Percentiles rank a stretch among this genome's conserved stretches.
These are phyloP conservation scores for Triticum timopheevii DNA, from an alignment of 176 grass and related monocot genomes.

Conservation along the genomic window DNA sequence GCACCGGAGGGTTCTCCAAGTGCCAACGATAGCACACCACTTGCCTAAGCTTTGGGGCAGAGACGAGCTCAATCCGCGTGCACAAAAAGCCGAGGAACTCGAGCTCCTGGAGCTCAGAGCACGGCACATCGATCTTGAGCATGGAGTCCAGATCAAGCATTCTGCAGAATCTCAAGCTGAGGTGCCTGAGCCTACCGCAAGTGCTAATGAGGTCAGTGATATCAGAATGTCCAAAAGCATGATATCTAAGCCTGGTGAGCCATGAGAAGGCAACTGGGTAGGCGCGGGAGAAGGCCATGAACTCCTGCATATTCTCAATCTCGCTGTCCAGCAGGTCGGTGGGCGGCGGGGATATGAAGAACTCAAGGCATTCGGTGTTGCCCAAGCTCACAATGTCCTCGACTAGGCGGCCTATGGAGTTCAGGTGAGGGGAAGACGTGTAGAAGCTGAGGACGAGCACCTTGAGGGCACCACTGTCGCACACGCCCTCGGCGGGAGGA, in stretches of 20 bases:
- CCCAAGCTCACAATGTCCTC: not conserved
- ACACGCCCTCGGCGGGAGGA: not conserved
- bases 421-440: not conserved
- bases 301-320: not conserved
- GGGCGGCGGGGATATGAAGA: fast-evolving
- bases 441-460: not conserved
- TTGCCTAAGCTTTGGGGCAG: not conserved
- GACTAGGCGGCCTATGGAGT: not conserved
- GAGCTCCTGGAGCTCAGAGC: too few species aligned
- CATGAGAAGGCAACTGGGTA: not conserved
- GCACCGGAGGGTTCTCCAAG: not conserved
- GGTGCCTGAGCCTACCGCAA: too few species aligned
- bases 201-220: too few species aligned
- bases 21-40: fast-evolving
- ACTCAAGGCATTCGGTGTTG: not conserved
- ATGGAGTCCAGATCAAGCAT: too few species aligned
- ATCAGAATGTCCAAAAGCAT: too few species aligned
- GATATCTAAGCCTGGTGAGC: too few species aligned
- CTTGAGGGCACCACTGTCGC: not conserved
- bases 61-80: not conserved
- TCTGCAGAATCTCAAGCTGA: too few species aligned
- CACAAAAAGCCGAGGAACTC: too few species aligned
- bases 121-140: too few species aligned
- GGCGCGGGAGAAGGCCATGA: not conserved
- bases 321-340: not conserved